Conservation (phyloP, 1,284 basidiomycete genomes). For the Mycena sp. region DNA sequence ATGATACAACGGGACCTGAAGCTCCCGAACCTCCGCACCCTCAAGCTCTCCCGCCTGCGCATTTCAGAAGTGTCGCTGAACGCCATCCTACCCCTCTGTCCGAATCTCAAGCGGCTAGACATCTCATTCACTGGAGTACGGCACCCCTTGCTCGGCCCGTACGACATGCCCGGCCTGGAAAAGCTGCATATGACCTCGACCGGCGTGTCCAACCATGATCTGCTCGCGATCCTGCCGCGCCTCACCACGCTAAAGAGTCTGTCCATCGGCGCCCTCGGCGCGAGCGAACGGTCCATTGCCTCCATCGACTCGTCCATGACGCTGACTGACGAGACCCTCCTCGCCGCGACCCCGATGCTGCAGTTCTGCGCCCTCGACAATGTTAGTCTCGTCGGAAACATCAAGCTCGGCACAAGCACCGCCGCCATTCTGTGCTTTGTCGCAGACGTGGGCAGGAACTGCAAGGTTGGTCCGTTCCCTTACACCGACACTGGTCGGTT, state of each 20-base stretch:
- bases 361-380: slow-evolving; percentile 53
- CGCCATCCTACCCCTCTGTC: slow-evolving; percentile 56
- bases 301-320: slow-evolving; percentile 62
- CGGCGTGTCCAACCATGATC: slow-evolving; percentile 48
- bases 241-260: slow-evolving; percentile 58
- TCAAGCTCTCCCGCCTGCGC: slow-evolving; percentile 68
- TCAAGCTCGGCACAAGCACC: slow-evolving; percentile 58
- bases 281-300: slow-evolving; percentile 53
- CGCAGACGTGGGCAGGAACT: slow-evolving; percentile 61
- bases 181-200: slow-evolving; percentile 74
- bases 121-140: slow-evolving; percentile 70
- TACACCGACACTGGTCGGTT: background rate
- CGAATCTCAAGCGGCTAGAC: slow-evolving; percentile 64
- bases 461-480: slow-evolving; percentile 55
- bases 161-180: slow-evolving; percentile 47
- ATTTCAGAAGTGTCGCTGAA: slow-evolving; percentile 60
- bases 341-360: slow-evolving; percentile 54
- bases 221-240: slow-evolving; percentile 51
- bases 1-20: slow-evolving; percentile 48
- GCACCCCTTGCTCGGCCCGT: slow-evolving; percentile 40
- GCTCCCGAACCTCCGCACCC: slow-evolving; percentile 53
- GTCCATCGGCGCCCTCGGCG: slow-evolving; percentile 69
- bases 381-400: slow-evolving; percentile 70
- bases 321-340: slow-evolving; percentile 61
- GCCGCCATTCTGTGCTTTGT: slow-evolving; percentile 57